Percentiles rank a stretch among this genome's conserved stretches.
Evolutionary conservation across 371 early-diverging fungal species (phyloP).

Genomic region (Apophysomyces ossiformis): DNA sequence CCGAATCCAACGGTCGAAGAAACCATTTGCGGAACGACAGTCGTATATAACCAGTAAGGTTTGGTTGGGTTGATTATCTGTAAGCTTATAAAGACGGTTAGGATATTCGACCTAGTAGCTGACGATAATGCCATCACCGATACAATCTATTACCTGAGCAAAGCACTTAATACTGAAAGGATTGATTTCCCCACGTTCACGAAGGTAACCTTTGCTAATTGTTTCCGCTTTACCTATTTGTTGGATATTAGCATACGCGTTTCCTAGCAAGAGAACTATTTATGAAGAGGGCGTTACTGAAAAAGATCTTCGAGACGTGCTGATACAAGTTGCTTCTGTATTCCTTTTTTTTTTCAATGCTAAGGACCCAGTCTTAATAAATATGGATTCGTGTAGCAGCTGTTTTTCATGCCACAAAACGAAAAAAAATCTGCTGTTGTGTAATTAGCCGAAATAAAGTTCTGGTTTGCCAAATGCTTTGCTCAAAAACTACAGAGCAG

Average conservation of each 20-base stretch:
- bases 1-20: slow-evolving; percentile 75
- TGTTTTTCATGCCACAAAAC: no score
- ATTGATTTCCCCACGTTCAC: slow-evolving; percentile 72
- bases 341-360: no score
- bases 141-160: slow-evolving; percentile 79
- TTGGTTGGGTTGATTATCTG: slow-evolving; percentile 59
- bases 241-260: slow-evolving; percentile 63
- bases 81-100: slow-evolving; percentile 21
- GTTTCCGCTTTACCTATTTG: not conserved
- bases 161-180: slow-evolving; percentile 75
- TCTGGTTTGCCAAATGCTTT: no score
- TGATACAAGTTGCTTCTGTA: slow-evolving; percentile 10
- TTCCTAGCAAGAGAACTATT: slow-evolving; percentile 86
- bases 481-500: no score
- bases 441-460: no score
- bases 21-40: slow-evolving; percentile 67
- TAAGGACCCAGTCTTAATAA: no score
- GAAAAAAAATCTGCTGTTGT: no score
- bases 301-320: slow-evolving; percentile 59
- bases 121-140: slow-evolving; percentile 93
- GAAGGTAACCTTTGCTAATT: slow-evolving; percentile 51
- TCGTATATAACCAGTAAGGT: slow-evolving; percentile 82
- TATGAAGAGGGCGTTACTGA: slow-evolving; percentile 81
- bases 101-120: slow-evolving; percentile 83
- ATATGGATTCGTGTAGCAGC: no score